Base-by-base conservation (phyloP, 371 early-diverging fungal species). In the Capniomyces stellatus region DNA sequence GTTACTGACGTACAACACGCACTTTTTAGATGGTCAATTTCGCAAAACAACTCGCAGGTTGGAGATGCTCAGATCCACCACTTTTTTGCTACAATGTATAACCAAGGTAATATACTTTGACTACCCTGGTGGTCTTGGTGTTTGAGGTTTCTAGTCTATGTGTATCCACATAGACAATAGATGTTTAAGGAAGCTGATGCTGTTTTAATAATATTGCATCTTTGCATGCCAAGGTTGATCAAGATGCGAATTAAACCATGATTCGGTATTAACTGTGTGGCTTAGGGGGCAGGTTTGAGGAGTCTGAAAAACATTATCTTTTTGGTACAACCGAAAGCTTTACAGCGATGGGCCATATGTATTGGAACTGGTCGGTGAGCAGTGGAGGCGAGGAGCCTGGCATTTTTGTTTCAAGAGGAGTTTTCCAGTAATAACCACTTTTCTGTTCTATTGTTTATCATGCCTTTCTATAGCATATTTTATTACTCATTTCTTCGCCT, bases 61-160 rank as follows among this genome's bases (percentile, higher is more conserved):
- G 92, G 90, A 13, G 92, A 92, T 59, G 75, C 80, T 25, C 79
- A 75, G 55, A 69, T 92, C 39, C 90, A 91, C 55, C 88, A 92
- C 56, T 82, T 78, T 51, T 67, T 87, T 28, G 93, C 87, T 3
- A 72, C 82, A 29, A 67, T 84, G 50, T 75, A 73, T 61, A 77
- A 72, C 60, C 46, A 44, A 44, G 46, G 46, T 44, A 44, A 4
- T 4, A 8, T 10, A 23, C 4, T 40, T n/a, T 40, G 13, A 15
- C 40, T 40, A 13, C 19, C 27, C 21, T 10, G 21, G 12, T 44
- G 21, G 27, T 44, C 8, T 44, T 44, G n/a, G 24, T 4, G 27
- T n/a, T n/a, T n/a, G n/a, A n/a, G n/a, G n/a, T n/a, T n/a, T n/a
- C n/a, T n/a, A n/a, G n/a, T n/a, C n/a, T n/a, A n/a, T n/a, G n/a